Evolutionary conservation across 1,284 basidiomycete genomes (phyloP), one percentile per base, ranked within the genome.

Genomic region (Fomitopsis betulina): DNA sequence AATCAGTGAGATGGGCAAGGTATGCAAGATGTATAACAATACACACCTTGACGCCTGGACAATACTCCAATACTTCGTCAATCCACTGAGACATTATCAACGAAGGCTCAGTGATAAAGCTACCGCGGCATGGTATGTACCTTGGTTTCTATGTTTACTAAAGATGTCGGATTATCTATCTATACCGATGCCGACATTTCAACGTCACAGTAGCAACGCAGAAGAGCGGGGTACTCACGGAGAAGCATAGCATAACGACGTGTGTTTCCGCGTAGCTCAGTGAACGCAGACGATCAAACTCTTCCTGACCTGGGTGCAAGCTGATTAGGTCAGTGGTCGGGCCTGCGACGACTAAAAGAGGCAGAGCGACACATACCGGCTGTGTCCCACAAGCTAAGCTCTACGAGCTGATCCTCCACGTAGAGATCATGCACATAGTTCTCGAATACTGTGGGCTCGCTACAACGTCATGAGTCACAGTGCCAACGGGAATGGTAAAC

Each of bases 381-480:
- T 42, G 96, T 98, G 72, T 98, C 96, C 96, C 96, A 98, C 59
- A 98, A 71, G 68, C 93, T 93, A 52, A 98, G 78, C 69, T 98
- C 96, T 12, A 98, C 87, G 21, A 83, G 71, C 64, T 91, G 87
- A 35, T 91, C 91, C 59, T 95, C 93, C 25, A 97, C 83, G 61
- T 82, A 81, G 50, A 94, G 73, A 63, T 92, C 89, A 69, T 95
- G 91, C 6, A 96, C 92, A 68, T 95, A 94, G 75, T 96, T 96
- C 73, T 96, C 94, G 64, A 96, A 95, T 9, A 94, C 91, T 9
- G 93, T 94, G 4, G 92, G 94, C 74, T 96, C 93, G 66, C 92
- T 94, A 67, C 13, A n/a, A 19, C 27, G 13, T 39, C 21, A 6
- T 23, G 27, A 5, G 27, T 13, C 7, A 13, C 25, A 15, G 2